Evolutionary conservation across 805 yeast genomes (phyloP).

Genomic region (Cyberlindnera xylosilytica): DNA sequence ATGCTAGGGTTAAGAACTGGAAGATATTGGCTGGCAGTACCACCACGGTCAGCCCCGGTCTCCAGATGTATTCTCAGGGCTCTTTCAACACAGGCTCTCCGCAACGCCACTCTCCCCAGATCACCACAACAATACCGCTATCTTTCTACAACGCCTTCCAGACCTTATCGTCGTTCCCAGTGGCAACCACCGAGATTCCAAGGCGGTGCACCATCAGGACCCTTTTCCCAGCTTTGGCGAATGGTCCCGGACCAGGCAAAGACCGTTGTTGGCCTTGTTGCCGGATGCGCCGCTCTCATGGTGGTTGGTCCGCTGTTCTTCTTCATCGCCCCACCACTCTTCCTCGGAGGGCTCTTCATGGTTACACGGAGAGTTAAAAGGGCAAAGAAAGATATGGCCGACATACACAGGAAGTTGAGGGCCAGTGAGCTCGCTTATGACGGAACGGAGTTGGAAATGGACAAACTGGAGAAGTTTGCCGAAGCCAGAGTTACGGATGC

Average conservation of each 20-base stretch:
- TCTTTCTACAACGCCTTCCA: neutral
- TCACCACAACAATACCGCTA: neutral
- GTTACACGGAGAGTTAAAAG: conserved; percentile 10
- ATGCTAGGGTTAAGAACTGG: too few relatives aligned
- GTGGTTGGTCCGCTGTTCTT: conserved; percentile 22
- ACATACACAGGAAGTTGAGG: conserved; percentile 14
- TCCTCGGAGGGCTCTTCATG: conserved; percentile 20
- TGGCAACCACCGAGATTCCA: conserved; percentile 6
- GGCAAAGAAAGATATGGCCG: conserved; percentile 13
- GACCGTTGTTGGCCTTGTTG: conserved; percentile 9
- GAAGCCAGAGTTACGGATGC: conserved; percentile 18
- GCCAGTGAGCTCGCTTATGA: conserved; percentile 17
- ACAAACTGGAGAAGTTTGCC: conserved; percentile 14
- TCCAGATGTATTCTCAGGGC: neutral
- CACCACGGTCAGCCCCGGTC: neutral
- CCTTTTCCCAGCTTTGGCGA: neutral
- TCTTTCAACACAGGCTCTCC: neutral
- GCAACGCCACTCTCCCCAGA: neutral
- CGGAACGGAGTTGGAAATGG: conserved; percentile 18
- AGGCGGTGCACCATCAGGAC: conserved; percentile 7
- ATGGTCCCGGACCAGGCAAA: conserved; percentile 14
- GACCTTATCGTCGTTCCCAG: too few relatives aligned
- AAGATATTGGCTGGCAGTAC: too few relatives aligned
- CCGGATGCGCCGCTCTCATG: conserved; percentile 16
- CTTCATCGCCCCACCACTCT: conserved; percentile 24